These are phyloP conservation scores for Calonectria henricotiae DNA, from an alignment of 2,329 filamentous ascomycete genomes.

Conservation along the genomic window DNA sequence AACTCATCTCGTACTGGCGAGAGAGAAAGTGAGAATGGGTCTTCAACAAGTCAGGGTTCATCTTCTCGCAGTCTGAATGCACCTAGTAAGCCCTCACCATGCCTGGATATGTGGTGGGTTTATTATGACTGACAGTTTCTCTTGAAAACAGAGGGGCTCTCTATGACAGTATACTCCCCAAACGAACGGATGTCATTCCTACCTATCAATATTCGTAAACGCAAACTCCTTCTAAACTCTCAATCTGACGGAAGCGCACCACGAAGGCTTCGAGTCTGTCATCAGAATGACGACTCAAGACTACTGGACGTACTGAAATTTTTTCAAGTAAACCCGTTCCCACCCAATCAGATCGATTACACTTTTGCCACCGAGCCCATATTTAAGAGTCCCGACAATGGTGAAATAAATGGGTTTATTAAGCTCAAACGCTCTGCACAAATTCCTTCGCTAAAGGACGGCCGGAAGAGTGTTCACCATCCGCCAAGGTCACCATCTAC, in stretches of 20 bases:
- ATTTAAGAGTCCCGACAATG: background rate
- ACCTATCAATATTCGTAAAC: background rate
- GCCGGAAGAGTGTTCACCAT: background rate
- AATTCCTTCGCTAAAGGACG: background rate
- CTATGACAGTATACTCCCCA: background rate
- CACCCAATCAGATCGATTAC: background rate
- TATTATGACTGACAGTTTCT: background rate
- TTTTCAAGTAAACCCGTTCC: background rate
- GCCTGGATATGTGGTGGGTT: background rate
- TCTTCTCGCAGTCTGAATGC: background rate
- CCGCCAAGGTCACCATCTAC: background rate
- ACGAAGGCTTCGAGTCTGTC: background rate
- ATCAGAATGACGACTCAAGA: background rate
- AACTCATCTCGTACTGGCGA: slow-evolving; percentile 1
- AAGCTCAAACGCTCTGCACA: background rate
- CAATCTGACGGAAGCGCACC: background rate
- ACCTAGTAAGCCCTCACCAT: background rate
- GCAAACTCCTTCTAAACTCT: background rate
- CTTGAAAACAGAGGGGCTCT: background rate
- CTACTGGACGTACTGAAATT: too few species aligned
- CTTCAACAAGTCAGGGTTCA: background rate
- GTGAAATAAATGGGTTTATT: slow-evolving; percentile 5
- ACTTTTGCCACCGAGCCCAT: background rate
- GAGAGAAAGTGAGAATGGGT: background rate
- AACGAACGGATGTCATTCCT: slow-evolving; percentile 5